Evolutionary conservation across 2,329 filamentous ascomycete genomes (phyloP), one percentile per base, ranked within the genome.

Genomic region (Aschersonia sp.): DNA sequence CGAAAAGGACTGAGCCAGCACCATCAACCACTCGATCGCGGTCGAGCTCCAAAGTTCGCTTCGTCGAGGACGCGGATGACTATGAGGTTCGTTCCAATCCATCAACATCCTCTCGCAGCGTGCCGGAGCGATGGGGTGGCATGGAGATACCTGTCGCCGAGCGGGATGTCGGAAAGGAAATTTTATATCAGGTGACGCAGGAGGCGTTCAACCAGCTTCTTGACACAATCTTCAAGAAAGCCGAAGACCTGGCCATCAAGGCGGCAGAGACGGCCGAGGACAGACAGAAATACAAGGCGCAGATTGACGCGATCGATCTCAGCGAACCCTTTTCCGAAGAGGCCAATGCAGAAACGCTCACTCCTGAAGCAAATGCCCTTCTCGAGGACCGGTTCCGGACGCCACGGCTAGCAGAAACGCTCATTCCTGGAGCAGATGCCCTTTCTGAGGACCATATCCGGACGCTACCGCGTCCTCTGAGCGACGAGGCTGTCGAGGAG

Each of bases 141-240:
- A 82, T 86, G 62, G 84, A 88, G 47, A 81, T 94, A 12, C 84
- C 85, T 1, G 80, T 85, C 54, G 82, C 84, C 1, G 89, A 95
- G 61, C 77, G 76, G 50, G 89, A 95, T 61, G 81, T 87, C 5
- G 88, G 87, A 40, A 87, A 84, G 55, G 88, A 97, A 59, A 84
- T 96, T 4, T 69, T 97, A 1, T 96, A 94, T 58, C 86, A 95
- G 61, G 81, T 94, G 32, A 89, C 87, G 0, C 89, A 96, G 62
- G 85, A 95, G 63, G 64, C 88, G 0, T 87, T 95, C 67, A 96
- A 97, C 58, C 89, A 97, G 64, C 71, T 97, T 2, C 76, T 98
- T 0, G 87, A 97, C 58, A 75, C 81, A 1, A 72, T 98, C 0
- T 98, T 98, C 68, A 84, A 84, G 55, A 72, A 75, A 4, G 83